Evolutionary conservation across 768 basidiomycete genomes (phyloP).

Genomic region (Mrakia blollopis): DNA sequence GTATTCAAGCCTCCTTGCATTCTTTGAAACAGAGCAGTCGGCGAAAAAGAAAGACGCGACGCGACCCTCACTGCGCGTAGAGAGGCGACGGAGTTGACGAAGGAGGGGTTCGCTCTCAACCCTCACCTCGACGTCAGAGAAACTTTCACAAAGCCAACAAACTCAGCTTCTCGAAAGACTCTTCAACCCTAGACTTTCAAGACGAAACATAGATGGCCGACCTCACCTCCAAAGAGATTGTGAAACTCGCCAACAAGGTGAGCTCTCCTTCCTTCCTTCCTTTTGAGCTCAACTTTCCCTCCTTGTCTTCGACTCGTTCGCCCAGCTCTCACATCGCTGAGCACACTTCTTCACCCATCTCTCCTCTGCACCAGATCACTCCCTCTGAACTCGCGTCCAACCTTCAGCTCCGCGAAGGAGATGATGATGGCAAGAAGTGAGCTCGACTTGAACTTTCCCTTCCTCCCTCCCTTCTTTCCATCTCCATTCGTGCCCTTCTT

Average conservation of each 20-base stretch:
- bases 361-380: background rate
- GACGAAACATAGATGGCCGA: background rate
- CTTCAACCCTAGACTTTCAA: background rate
- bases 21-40: background rate
- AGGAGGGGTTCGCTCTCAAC: too few relatives aligned
- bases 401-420: background rate
- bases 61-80: too few relatives aligned
- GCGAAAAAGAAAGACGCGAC: too few relatives aligned
- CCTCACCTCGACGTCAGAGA: too few relatives aligned
- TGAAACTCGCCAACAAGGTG: conserved; percentile 6
- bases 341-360: too few relatives aligned
- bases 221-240: background rate
- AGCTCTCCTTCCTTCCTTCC: background rate
- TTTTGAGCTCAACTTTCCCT: background rate
- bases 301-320: background rate
- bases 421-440: background rate
- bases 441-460: background rate
- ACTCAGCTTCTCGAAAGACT: too few relatives aligned
- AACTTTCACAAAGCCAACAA: too few relatives aligned
- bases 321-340: background rate
- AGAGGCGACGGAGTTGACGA: too few relatives aligned
- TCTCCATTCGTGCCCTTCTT: background rate
- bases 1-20: background rate
- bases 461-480: background rate
- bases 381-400: background rate